Evolutionary conservation across 495 filamentous ascomycete species (phyloP), one percentile per base, ranked within the genome.

Genomic region (Diplogelasinospora grovesii): DNA sequence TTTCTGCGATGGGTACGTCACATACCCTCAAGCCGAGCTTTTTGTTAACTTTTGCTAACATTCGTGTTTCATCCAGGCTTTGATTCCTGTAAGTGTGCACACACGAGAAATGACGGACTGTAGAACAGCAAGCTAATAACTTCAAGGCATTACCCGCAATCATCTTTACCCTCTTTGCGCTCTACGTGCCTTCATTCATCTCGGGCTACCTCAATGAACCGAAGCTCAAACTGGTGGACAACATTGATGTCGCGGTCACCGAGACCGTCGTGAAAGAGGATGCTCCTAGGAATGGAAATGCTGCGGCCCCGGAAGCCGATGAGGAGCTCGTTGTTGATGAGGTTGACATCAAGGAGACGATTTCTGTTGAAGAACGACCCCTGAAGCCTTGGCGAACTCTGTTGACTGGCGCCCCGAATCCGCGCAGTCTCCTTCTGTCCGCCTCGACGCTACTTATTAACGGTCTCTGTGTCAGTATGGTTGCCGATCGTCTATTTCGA

Each of bases 1-100:
- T 95, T 96, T 57, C 65, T 96, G 18, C 71, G 92, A 79, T 95
- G 87, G 88, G 88, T 94, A 70, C 48, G 68, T 60, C 37, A 10
- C 30, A 21, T 14, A 27, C 20, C 21, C 8, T 42, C 24, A 22
- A 18, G 14, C 7, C 18, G 30, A 8, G 44, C 15, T 33, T 33
- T 33, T 16, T 15, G 11, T 11, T n/a, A 41, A 9, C 4, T 33
- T 1, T 37, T 41, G 25, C 52, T 61, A 41, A 60, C 34, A 22
- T 22, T 27, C 1, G 5, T 2, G 24, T 27, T 28, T n/a, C n/a
- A n/a, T n/a, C 1, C 33, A 57, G 53, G 50, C 44, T 16, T 35
- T 48, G 3, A 20, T 60, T 41, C 68, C 68, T 37, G 64, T 70
- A 56, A 52, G 66, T 61, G 6, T 5, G 14, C 22, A 13, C 2